These are phyloP conservation scores for Paracamarosporium sp. DNA, from an alignment of 2,329 filamentous ascomycete species.

Conservation along the genomic window DNA sequence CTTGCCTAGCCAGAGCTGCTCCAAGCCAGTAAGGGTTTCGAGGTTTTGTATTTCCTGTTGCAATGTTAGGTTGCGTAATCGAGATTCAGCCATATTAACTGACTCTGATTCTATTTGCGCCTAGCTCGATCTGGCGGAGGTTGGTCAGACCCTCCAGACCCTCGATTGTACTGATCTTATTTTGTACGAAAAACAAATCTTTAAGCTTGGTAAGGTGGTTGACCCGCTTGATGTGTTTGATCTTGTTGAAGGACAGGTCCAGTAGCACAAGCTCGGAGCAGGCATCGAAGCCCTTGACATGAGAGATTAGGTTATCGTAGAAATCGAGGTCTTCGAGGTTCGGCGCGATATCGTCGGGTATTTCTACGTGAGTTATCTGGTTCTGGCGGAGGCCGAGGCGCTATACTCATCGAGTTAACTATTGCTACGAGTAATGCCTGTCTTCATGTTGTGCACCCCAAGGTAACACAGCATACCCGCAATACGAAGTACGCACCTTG, in stretches of 20 bases:
- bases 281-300: constrained; percentile 82
- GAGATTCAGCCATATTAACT: not conserved
- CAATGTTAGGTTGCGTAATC: constrained; percentile 60
- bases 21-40: constrained; percentile 75
- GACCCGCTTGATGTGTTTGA: constrained; percentile 95
- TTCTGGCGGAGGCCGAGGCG: constrained; percentile 93
- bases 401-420: constrained; percentile 39
- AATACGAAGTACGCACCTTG: constrained; percentile 51
- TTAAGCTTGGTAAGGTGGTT: constrained; percentile 77
- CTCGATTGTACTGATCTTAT: constrained; percentile 90
- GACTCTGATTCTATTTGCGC: constrained; percentile 83
- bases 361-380: constrained; percentile 79
- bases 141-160: constrained; percentile 76
- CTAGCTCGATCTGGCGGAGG: constrained; percentile 85
- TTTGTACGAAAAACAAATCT: constrained; percentile 92
- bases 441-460: not conserved
- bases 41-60: constrained; percentile 80
- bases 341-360: constrained; percentile 69
- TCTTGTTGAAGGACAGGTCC: constrained; percentile 98
- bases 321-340: constrained; percentile 86
- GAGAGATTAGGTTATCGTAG: constrained; percentile 93
- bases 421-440: not conserved
- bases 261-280: constrained; percentile 78
- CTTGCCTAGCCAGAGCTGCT: constrained; percentile 93
- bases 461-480: not conserved